Conservation (phyloP, 805 yeast species). For the Ogataea wickerhamii region DNA sequence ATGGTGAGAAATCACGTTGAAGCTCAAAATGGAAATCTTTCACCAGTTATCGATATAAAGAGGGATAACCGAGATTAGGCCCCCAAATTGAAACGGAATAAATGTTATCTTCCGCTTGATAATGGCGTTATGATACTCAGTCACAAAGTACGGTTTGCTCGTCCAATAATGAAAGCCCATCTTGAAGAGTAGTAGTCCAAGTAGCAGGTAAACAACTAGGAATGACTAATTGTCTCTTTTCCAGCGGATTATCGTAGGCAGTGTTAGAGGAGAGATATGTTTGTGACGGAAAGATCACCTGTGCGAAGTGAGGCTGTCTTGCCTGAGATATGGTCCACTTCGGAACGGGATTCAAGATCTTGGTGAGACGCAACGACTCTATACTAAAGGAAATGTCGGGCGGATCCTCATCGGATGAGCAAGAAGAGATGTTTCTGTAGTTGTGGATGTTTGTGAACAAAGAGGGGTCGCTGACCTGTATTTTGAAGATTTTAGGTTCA, state of each 20-base stretch:
- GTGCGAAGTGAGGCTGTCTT: slow-evolving; percentile 12
- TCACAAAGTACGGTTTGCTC: too few relatives aligned
- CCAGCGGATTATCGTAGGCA: slow-evolving; percentile 1
- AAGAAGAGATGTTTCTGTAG: slow-evolving; percentile 19
- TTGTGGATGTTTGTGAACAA: slow-evolving; percentile 15
- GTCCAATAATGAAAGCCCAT: background rate
- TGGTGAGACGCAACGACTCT: background rate
- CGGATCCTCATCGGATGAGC: slow-evolving; percentile 7
- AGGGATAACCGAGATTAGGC: too few relatives aligned
- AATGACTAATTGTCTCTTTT: background rate
- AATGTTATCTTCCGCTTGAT: too few relatives aligned
- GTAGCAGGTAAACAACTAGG: slow-evolving; percentile 7
- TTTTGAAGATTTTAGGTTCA: slow-evolving; percentile 20
- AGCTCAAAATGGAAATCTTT: too few relatives aligned
- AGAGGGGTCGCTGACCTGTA: slow-evolving; percentile 26
- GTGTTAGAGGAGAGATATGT: slow-evolving; percentile 1
- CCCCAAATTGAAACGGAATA: too few relatives aligned
- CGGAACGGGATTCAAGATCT: background rate
- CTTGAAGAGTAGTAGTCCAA: slow-evolving; percentile 3
- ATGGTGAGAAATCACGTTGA: too few relatives aligned
- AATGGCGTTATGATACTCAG: too few relatives aligned
- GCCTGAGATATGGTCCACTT: slow-evolving; percentile 12
- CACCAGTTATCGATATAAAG: too few relatives aligned
- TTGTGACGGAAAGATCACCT: slow-evolving; percentile 22
- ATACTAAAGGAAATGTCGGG: slow-evolving; percentile 2